These are phyloP conservation scores for Simplicillium sp. DNA, from an alignment of 2,329 filamentous ascomycete genomes.

Conservation along the genomic window DNA sequence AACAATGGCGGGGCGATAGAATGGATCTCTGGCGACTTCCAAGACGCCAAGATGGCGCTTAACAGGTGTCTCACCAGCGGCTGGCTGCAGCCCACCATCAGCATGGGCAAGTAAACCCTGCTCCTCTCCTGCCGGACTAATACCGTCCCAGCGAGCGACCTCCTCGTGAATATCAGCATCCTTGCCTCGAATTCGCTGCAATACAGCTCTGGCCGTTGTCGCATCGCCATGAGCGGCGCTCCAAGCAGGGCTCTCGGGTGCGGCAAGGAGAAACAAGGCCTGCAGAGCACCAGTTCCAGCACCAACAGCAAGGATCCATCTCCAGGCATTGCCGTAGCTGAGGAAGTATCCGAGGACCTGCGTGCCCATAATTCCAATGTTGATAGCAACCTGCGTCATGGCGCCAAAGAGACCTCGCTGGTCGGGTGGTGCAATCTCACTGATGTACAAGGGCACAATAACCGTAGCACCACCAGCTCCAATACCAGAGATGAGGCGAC, in stretches of 20 bases:
- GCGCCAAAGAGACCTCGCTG: slow-evolving; percentile 71
- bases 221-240: slow-evolving; percentile 59
- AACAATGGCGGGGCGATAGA: slow-evolving; percentile 64
- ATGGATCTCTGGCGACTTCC: slow-evolving; percentile 55
- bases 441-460: slow-evolving; percentile 89
- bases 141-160: slow-evolving; percentile 49
- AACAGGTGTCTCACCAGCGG: slow-evolving; percentile 6
- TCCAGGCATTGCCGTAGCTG: slow-evolving; percentile 71
- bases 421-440: slow-evolving; percentile 71
- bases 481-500: slow-evolving; percentile 70
- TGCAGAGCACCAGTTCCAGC: slow-evolving; percentile 60
- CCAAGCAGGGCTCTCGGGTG: slow-evolving; percentile 85
- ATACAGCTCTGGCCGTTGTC: slow-evolving; percentile 50
- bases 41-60: slow-evolving; percentile 46
- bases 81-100: slow-evolving; percentile 9
- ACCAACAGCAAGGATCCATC: slow-evolving; percentile 70
- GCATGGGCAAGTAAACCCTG: slow-evolving; percentile 52
- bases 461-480: slow-evolving; percentile 86
- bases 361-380: slow-evolving; percentile 75
- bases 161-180: slow-evolving; percentile 64
- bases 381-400: slow-evolving; percentile 90
- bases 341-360: slow-evolving; percentile 83
- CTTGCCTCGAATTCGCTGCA: slow-evolving; percentile 69
- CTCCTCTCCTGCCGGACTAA: slow-evolving; percentile 45
- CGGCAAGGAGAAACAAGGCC: slow-evolving; percentile 58